Evolutionary conservation across 2,329 filamentous ascomycete species (phyloP).

Genomic region (Ilyonectria mors-panacis): DNA sequence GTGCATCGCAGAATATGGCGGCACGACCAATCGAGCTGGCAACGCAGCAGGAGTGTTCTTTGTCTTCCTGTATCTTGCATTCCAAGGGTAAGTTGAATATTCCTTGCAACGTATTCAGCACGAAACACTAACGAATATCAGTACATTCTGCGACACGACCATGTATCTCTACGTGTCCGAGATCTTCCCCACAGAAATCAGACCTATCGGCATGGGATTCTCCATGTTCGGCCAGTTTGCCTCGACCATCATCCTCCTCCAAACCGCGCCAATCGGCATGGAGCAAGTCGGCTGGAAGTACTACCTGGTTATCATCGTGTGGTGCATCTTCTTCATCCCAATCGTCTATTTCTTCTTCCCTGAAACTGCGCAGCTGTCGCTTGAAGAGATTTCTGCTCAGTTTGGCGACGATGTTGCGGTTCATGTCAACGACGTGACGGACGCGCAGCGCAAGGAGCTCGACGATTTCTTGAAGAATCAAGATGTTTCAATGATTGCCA

Average conservation of each 20-base stretch:
- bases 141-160: slow-evolving; percentile 57
- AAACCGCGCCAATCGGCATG: slow-evolving; percentile 57
- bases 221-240: slow-evolving; percentile 66
- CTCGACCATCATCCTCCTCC: slow-evolving; percentile 62
- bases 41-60: slow-evolving; percentile 59
- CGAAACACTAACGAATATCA: slow-evolving; percentile 36
- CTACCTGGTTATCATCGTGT: slow-evolving; percentile 63
- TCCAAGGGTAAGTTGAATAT: slow-evolving; percentile 57
- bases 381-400: slow-evolving; percentile 57
- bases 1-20: slow-evolving; percentile 54
- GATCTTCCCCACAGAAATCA: slow-evolving; percentile 62
- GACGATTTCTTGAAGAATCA: slow-evolving; percentile 42
- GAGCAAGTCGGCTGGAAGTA: slow-evolving; percentile 64
- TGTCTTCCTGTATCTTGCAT: slow-evolving; percentile 64
- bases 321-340: slow-evolving; percentile 53
- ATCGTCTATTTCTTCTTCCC: slow-evolving; percentile 53
- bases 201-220: slow-evolving; percentile 67
- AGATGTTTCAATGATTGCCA: slow-evolving; percentile 32
- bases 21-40: slow-evolving; percentile 56
- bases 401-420: slow-evolving; percentile 67
- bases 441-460: slow-evolving; percentile 44
- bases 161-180: slow-evolving; percentile 58
- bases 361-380: slow-evolving; percentile 51
- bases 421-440: slow-evolving; percentile 59
- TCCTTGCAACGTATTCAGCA: not conserved